Percentiles rank a stretch among this genome's conserved stretches.
These are phyloP conservation scores for Asterella californica DNA, from an alignment of 225 moss, liverwort and hornwort genomes.

Conservation along the genomic window DNA sequence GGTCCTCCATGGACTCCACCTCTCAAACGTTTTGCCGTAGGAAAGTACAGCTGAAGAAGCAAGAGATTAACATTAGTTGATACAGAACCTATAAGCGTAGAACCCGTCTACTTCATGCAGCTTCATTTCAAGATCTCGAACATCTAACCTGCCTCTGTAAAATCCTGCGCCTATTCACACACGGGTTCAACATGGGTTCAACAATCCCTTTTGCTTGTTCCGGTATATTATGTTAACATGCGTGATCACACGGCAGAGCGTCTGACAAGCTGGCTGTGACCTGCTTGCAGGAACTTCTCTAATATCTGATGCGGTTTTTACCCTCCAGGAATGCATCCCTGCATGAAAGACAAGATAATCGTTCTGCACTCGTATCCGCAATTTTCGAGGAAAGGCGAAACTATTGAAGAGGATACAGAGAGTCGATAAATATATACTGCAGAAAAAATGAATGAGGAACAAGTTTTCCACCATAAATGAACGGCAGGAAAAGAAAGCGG, in stretches of 20 bases:
- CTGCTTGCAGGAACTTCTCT: neutral
- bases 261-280: neutral
- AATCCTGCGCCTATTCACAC: too few relatives aligned
- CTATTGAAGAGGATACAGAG: neutral
- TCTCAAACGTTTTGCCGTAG: neutral
- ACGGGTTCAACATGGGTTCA: too few relatives aligned
- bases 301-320: neutral
- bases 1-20: conserved; percentile 2
- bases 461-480: too few relatives aligned
- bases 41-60: neutral
- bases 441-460: too few relatives aligned
- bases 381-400: neutral
- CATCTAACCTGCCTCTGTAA: neutral
- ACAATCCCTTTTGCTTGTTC: too few relatives aligned
- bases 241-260: too few relatives aligned
- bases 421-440: too few relatives aligned
- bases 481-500: too few relatives aligned
- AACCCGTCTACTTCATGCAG: too few relatives aligned
- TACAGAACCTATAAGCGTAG: neutral
- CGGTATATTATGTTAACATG: neutral
- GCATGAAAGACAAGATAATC: neutral
- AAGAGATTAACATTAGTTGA: neutral
- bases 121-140: too few relatives aligned
- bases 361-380: neutral
- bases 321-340: neutral